phyloP scores from a whole-genome alignment of 2,329 filamentous ascomycete species.

The Chalaropsis ovoidea region DNA sequence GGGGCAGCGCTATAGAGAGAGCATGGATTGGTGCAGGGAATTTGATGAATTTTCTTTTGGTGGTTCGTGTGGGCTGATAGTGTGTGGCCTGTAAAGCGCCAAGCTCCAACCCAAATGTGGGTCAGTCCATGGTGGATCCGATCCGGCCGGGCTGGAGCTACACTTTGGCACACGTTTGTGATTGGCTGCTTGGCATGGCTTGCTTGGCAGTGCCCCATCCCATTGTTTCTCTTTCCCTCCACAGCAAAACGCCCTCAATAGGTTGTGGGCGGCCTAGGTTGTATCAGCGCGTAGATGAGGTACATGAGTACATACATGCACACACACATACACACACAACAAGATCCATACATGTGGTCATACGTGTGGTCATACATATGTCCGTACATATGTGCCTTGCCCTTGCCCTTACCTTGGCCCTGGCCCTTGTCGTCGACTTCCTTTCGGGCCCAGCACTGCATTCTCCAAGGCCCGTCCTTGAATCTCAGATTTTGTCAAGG shows the following conservation, averaged over 20 bases:
- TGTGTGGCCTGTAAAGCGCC: not conserved
- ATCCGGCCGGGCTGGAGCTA: not conserved
- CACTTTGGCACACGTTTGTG: not conserved
- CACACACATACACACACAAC: no score
- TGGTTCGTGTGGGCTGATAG: not conserved
- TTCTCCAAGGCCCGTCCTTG: constrained; percentile 1
- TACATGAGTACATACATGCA: no score
- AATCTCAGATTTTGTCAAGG: constrained; percentile 1
- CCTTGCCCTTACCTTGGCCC: no score
- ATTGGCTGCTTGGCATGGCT: not conserved
- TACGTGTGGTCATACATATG: no score
- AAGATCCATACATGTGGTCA: no score
- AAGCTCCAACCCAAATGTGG: not conserved
- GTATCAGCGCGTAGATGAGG: constrained; percentile 1
- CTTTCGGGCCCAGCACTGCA: not conserved
- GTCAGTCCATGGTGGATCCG: not conserved
- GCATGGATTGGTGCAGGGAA: not conserved
- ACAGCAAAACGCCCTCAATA: no score
- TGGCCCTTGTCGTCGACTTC: no score
- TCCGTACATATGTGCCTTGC: no score
- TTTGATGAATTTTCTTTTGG: not conserved
- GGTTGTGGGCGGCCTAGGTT: not conserved
- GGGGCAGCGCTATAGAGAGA: not conserved
- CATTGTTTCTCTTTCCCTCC: not conserved
- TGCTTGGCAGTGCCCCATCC: not conserved